Percentiles rank a stretch among this genome's conserved stretches.
These are phyloP conservation scores for Dissophora ornata DNA, from an alignment of 192 early-diverging fungal species.

Conservation along the genomic window DNA sequence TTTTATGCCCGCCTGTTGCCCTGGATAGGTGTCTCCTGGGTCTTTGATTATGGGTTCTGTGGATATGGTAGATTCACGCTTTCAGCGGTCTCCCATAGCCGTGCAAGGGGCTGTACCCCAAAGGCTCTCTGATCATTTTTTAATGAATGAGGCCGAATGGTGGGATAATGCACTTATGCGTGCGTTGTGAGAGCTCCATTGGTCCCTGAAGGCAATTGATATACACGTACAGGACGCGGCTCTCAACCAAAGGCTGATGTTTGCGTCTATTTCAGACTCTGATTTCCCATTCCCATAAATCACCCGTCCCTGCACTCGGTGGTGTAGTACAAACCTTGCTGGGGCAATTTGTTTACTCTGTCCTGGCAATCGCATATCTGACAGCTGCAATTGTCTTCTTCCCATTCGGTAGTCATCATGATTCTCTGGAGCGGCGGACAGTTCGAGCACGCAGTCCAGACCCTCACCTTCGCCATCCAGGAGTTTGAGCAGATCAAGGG, in stretches of 20 bases:
- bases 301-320: no score
- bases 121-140: constrained; percentile 4
- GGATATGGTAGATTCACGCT: no score
- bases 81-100: no score
- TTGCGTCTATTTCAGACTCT: neutral
- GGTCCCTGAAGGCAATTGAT: constrained; percentile 22
- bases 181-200: constrained; percentile 23
- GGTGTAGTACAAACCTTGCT: no score
- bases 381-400: no score
- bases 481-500: constrained; percentile 63
- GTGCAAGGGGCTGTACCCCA: no score
- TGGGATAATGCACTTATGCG: neutral
- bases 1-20: neutral
- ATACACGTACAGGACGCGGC: neutral
- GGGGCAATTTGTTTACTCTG: no score
- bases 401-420: constrained; percentile 56
- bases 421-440: constrained; percentile 69
- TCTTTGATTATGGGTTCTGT: no score
- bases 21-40: no score
- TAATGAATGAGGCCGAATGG: no score
- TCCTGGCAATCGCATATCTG: no score
- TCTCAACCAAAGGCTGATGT: constrained; percentile 1
- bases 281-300: neutral
- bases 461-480: constrained; percentile 64
- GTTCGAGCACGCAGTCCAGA: constrained; percentile 67